Percentiles rank a stretch among this genome's conserved stretches.
These are phyloP conservation scores for Pichia manshurica DNA, from an alignment of 805 yeast genomes.

Conservation along the genomic window DNA sequence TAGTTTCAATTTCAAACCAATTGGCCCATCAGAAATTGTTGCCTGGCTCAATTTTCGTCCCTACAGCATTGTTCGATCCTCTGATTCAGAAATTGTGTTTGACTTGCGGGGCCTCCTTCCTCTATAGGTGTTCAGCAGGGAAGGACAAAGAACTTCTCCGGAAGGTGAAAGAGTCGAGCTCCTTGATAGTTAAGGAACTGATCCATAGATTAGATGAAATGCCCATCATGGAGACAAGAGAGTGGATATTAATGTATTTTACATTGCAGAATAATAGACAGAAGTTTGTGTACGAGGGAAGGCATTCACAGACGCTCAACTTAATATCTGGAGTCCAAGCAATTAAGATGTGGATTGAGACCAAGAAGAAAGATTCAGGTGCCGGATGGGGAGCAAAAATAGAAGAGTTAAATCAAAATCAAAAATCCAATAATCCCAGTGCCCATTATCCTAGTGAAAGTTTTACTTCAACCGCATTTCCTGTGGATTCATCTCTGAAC, in stretches of 20 bases:
- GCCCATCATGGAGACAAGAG: conserved; percentile 29
- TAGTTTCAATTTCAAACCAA: conserved; percentile 38
- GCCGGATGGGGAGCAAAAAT: background rate
- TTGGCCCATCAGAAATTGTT: conserved; percentile 36
- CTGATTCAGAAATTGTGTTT: conserved; percentile 31
- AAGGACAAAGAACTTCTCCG: conserved; percentile 21
- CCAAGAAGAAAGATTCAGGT: conserved; percentile 7
- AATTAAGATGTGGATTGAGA: conserved; percentile 27
- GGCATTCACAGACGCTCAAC: conserved; percentile 30
- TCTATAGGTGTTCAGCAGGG: conserved; percentile 15
- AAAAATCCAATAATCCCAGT: too few species aligned
- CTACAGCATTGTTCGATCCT: conserved; percentile 29
- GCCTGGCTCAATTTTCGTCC: conserved; percentile 36
- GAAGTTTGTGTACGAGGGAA: conserved; percentile 28
- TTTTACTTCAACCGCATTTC: too few species aligned
- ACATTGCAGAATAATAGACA: conserved; percentile 36
- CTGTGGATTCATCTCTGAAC: too few species aligned
- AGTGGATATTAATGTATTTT: conserved; percentile 38
- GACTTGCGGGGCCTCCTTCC: conserved; percentile 38
- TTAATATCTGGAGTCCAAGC: conserved; percentile 34
- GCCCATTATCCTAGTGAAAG: too few species aligned
- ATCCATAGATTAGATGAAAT: conserved; percentile 21
- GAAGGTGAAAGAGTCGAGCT: conserved; percentile 17
- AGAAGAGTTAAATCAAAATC: background rate
- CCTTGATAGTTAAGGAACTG: conserved; percentile 14